Evolutionary conservation across 306 rosid species (phyloP).

Genomic region (Ormosia emarginata): DNA sequence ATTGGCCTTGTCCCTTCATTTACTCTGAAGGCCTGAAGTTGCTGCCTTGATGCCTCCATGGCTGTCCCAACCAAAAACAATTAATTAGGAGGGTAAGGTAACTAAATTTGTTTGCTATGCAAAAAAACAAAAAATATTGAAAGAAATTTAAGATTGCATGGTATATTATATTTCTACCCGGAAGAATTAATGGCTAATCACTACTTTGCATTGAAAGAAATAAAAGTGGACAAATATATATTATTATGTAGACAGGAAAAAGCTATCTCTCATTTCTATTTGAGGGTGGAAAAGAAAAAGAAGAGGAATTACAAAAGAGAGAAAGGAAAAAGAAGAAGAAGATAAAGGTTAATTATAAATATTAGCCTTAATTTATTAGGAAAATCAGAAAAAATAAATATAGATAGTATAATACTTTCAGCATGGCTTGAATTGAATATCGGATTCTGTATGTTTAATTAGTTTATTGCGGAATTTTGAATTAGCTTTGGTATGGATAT

Average conservation of each 20-base stretch:
- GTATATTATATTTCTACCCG: background rate
- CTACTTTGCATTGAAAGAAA: conserved; percentile 22
- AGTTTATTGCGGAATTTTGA: background rate
- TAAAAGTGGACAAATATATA: background rate
- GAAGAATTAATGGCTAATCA: background rate
- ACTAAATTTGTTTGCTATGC: background rate
- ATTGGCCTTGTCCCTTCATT: conserved; percentile 67
- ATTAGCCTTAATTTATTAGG: background rate
- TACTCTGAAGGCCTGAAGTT: conserved; percentile 57
- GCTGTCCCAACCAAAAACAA: conserved; percentile 40
- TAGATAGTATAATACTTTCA: conserved; percentile 14
- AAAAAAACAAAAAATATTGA: background rate
- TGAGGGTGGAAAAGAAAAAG: conserved; percentile 33
- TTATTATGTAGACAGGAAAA: conserved; percentile 11
- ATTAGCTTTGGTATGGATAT: conserved; percentile 5
- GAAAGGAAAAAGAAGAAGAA: background rate
- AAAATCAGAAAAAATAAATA: conserved; percentile 12
- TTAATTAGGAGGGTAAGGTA: background rate
- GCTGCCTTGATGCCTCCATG: conserved; percentile 84
- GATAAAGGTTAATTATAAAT: conserved; percentile 18
- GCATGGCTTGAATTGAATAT: conserved; percentile 17
- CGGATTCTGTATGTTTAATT: conserved; percentile 14
- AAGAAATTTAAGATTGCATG: background rate
- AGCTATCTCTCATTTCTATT: conserved; percentile 28
- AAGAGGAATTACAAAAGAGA: conserved; percentile 10